A percentile compares a stretch with the other conserved stretches of the same genome.
Evolutionary conservation across 768 basidiomycete genomes (phyloP).

Genomic region (Tylopilus subfusipes): DNA sequence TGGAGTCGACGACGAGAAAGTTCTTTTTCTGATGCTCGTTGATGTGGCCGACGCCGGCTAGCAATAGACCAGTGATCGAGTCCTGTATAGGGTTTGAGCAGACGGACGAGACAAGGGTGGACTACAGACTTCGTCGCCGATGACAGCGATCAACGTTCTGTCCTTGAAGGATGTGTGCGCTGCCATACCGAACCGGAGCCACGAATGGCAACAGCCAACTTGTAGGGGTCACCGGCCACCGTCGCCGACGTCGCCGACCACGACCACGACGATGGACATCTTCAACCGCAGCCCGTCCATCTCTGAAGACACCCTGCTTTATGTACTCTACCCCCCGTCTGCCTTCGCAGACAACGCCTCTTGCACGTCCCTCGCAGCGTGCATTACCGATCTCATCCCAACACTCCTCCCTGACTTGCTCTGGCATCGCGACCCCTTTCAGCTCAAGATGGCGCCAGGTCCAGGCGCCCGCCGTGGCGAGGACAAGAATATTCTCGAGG

Average conservation of each 20-base stretch:
- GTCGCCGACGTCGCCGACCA: background rate
- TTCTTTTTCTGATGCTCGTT: conserved; percentile 94
- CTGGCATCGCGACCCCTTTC: conserved; percentile 84
- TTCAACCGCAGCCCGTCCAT: conserved; percentile 76
- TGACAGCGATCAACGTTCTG: conserved; percentile 87
- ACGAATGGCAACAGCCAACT: conserved; percentile 15
- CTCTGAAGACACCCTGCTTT: conserved; percentile 82
- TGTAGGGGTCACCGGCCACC: no score
- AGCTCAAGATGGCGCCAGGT: conserved; percentile 61
- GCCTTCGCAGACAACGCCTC: conserved; percentile 55
- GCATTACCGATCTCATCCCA: conserved; percentile 57
- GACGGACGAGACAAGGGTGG: background rate
- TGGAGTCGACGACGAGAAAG: conserved; percentile 91
- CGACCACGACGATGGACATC: conserved; percentile 48
- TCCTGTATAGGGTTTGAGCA: conserved; percentile 53
- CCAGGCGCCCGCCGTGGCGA: conserved; percentile 32
- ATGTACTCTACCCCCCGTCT: conserved; percentile 62
- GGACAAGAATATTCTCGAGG: conserved; percentile 63
- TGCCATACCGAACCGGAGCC: conserved; percentile 39
- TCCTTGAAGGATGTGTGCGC: conserved; percentile 64
- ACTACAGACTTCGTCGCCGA: conserved; percentile 85
- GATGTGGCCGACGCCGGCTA: conserved; percentile 93
- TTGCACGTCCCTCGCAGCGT: conserved; percentile 62
- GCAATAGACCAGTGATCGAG: conserved; percentile 91
- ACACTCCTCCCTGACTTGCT: conserved; percentile 56